Evolutionary conservation across 352 stramenopile species (phyloP), one percentile per base, ranked within the genome.

Genomic region (Phytophthora agathidicida): DNA sequence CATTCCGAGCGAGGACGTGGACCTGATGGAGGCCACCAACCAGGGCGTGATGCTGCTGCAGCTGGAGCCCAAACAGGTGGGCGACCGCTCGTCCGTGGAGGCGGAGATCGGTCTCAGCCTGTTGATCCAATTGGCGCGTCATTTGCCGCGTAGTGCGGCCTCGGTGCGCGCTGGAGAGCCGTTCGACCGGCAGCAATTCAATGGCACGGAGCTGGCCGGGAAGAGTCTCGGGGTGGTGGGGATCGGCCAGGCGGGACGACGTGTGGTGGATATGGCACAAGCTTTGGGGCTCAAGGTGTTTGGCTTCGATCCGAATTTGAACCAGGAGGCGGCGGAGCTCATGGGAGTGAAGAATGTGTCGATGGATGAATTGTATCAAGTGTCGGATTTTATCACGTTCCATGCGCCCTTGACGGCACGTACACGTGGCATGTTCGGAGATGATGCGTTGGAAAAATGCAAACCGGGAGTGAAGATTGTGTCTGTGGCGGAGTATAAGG

Each of bases 321-420:
- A 75, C 36, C 77, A 91, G 22, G 83, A 90, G 49, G 68, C 72
- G 8, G 83, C 83, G 0, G 76, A 75, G 36, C 49, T 75, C 41
- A 74, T 91, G 68, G 83, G 83, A 20, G 77, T 93, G 45, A 88
- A 86, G 55, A 70, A 74, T 31, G 62, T 79, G 2, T 74, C 75
- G 8, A 71, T 94, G 27, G 65, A 83, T 37, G 73, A 90, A 19
- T 60, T 94, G 28, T 94, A 91, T 59, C 49, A 56, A 24, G 66
- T 69, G 28, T 89, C 81, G 32, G 96, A 98, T 80, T 97, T 98
- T 67, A 86, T 98, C 52, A 91, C 82, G 20, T 89, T 99, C 68
- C 97, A 99, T 74, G 95, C 96, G 39, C 96, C 96, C 14, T 89
- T 98, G 58, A 98, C 97, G 35, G 96, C 91, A 26, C 77, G 88